Evolutionary conservation across 2,329 filamentous ascomycete genomes (phyloP).

Genomic region (Neurospora sp.): DNA sequence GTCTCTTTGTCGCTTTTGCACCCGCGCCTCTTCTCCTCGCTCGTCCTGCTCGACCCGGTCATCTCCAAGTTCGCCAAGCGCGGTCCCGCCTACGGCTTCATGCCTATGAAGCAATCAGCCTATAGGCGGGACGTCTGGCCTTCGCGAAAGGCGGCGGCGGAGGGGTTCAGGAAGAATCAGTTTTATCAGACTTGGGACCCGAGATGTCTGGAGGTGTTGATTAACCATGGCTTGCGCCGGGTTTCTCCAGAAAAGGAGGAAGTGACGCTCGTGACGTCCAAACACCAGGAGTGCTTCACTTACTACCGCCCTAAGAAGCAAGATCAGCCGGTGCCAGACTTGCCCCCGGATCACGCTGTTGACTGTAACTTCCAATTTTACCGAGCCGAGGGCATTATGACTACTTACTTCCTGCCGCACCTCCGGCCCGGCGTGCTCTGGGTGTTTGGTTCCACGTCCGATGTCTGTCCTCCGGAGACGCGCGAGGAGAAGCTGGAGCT

Average conservation of each 20-base stretch:
- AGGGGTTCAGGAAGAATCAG: conserved; percentile 53
- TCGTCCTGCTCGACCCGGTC: conserved; percentile 79
- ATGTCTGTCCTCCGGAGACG: conserved; percentile 40
- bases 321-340: conserved; percentile 22
- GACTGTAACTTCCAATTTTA: conserved; percentile 48
- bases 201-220: conserved; percentile 65
- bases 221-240: conserved; percentile 60
- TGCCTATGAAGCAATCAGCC: conserved; percentile 50
- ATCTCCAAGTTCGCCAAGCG: conserved; percentile 43
- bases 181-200: conserved; percentile 81
- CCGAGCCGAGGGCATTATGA: conserved; percentile 50
- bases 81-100: conserved; percentile 25
- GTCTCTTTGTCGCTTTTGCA: conserved; percentile 61
- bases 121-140: conserved; percentile 75
- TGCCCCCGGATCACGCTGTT: conserved; percentile 13
- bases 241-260: neutral
- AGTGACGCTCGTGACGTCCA: conserved; percentile 63
- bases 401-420: conserved; percentile 45
- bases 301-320: conserved; percentile 55
- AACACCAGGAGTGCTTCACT: conserved; percentile 80
- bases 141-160: conserved; percentile 57
- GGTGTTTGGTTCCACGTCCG: conserved; percentile 53
- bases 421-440: conserved; percentile 59
- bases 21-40: conserved; percentile 64
- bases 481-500: conserved; percentile 48